Evolutionary conservation across 2,329 filamentous ascomycete genomes (phyloP).

Genomic region (Xylaria sp.): DNA sequence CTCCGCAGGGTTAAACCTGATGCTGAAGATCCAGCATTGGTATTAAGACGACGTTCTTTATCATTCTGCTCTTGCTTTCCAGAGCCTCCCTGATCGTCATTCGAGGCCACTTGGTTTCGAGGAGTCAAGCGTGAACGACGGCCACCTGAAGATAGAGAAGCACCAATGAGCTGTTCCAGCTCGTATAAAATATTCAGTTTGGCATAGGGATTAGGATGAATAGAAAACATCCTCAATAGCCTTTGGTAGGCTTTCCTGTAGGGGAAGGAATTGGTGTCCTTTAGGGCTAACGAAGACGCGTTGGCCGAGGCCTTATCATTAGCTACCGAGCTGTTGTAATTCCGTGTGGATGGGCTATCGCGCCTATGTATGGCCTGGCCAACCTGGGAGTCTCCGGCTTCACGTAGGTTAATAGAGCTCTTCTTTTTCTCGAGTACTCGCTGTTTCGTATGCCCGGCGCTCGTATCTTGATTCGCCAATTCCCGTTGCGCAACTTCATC

Average conservation of each 20-base stretch:
- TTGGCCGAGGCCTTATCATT: constrained; percentile 53
- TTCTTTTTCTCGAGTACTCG: constrained; percentile 71
- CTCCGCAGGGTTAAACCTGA: constrained; percentile 50
- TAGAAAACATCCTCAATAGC: constrained; percentile 85
- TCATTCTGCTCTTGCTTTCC: constrained; percentile 71
- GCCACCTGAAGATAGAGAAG: constrained; percentile 72
- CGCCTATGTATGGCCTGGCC: constrained; percentile 54
- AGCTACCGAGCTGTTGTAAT: constrained; percentile 55
- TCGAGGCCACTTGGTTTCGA: constrained; percentile 53
- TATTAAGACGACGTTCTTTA: constrained; percentile 73
- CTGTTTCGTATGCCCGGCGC: constrained; percentile 59
- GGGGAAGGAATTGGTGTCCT: constrained; percentile 70
- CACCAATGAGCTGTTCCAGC: constrained; percentile 82
- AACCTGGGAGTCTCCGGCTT: constrained; percentile 55
- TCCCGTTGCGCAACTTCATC: constrained; percentile 58
- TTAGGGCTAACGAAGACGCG: constrained; percentile 37
- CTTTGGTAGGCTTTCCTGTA: constrained; percentile 83
- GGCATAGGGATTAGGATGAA: constrained; percentile 85
- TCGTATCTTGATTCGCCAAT: constrained; percentile 55
- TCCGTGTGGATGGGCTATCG: constrained; percentile 52
- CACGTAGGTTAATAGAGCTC: constrained; percentile 73
- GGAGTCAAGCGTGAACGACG: constrained; percentile 50
- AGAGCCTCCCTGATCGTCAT: constrained; percentile 48
- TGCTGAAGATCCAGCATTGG: constrained; percentile 53
- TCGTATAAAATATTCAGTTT: constrained; percentile 88